Conservation (phyloP, 306 rosid genomes). For the Cucurbita ficifolia region DNA sequence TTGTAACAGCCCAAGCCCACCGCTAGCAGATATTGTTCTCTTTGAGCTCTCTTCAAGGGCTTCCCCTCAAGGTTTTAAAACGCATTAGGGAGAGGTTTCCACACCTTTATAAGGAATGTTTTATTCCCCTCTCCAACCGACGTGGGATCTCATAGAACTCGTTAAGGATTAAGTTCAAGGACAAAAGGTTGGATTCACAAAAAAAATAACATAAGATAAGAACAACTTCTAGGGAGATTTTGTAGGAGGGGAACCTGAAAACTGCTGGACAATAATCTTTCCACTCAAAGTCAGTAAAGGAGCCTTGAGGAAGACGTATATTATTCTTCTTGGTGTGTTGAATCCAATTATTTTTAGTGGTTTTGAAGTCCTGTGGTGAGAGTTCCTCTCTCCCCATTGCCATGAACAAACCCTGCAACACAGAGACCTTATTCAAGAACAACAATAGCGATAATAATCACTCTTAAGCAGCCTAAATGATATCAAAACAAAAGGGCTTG, state of each 20-base stretch:
- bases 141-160: too few relatives aligned
- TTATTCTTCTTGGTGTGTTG: conserved; percentile 2
- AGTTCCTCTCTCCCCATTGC: conserved; percentile 13
- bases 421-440: neutral
- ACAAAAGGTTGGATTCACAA: neutral
- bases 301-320: conserved; percentile 1
- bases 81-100: too few relatives aligned
- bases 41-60: too few relatives aligned
- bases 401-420: conserved; percentile 18
- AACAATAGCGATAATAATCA: neutral
- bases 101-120: too few relatives aligned
- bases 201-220: neutral
- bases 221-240: neutral
- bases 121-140: too few relatives aligned
- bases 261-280: conserved; percentile 30
- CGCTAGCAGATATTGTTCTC: too few relatives aligned
- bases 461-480: neutral
- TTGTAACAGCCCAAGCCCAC: too few relatives aligned
- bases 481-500: neutral
- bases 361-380: conserved; percentile 19
- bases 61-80: too few relatives aligned
- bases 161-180: neutral
- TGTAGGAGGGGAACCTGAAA: conserved; percentile 19
- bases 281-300: conserved; percentile 19
- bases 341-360: conserved; percentile 9